Percentiles rank a stretch among this genome's conserved stretches.
phyloP scores from a whole-genome alignment of 345 rosid species.

The Diplotaxis tenuifolia region DNA sequence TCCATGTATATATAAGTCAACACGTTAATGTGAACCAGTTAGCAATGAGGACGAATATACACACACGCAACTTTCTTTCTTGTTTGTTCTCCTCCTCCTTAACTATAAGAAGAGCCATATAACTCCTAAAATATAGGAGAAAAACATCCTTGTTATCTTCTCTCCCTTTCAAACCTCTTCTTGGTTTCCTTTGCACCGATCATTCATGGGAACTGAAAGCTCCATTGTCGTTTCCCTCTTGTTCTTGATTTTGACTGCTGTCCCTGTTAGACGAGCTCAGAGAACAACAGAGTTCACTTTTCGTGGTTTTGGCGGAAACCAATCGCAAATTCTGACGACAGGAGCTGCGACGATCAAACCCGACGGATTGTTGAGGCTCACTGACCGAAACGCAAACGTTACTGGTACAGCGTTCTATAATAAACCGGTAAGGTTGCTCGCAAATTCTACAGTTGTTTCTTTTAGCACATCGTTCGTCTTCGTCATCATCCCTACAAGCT shows the following conservation, averaged over 20 bases:
- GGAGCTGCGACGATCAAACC: neutral
- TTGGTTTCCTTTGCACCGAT: neutral
- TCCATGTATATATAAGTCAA: neutral
- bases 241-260: neutral
- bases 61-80: neutral
- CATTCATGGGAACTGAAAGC: neutral
- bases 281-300: neutral
- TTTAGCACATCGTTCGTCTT: neutral
- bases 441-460: neutral
- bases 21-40: constrained; percentile 9
- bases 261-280: neutral
- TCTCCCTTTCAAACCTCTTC: neutral
- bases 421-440: neutral
- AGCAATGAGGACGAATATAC: neutral
- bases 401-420: neutral
- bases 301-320: neutral
- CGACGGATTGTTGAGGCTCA: neutral
- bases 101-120: neutral
- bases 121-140: neutral
- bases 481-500: neutral
- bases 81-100: neutral
- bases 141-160: neutral
- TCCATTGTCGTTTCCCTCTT: neutral
- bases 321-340: neutral
- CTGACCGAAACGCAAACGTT: neutral